phyloP scores from a whole-genome alignment of 148 eudicot genomes.

The Diospyros lotus region DNA sequence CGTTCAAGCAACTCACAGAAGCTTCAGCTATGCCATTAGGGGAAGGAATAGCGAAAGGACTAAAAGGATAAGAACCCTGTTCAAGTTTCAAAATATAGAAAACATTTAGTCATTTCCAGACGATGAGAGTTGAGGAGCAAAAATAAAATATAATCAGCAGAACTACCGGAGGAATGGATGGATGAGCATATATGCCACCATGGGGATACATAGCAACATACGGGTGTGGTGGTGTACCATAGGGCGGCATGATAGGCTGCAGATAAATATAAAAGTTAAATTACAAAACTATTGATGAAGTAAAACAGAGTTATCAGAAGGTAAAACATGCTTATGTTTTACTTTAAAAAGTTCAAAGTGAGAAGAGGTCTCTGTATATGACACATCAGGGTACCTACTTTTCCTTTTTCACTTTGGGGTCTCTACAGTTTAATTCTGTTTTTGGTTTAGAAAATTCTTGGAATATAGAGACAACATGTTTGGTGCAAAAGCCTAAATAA shows the following conservation, averaged over 20 bases:
- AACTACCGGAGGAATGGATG: conserved; percentile 88
- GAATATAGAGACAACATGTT: too few species aligned
- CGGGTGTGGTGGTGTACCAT: conserved; percentile 98
- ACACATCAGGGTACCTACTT: too few species aligned
- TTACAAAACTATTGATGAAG: background rate
- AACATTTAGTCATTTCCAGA: conserved; percentile 11
- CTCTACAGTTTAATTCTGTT: too few species aligned
- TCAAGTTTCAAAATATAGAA: conserved; percentile 14
- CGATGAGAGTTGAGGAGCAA: background rate
- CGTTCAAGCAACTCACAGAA: conserved; percentile 57
- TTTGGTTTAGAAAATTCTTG: too few species aligned
- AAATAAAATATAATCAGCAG: conserved; percentile 7
- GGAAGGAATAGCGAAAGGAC: conserved; percentile 87
- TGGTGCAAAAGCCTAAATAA: too few species aligned
- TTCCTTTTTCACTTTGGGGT: too few species aligned
- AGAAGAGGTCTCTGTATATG: too few species aligned
- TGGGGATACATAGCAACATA: conserved; percentile 99
- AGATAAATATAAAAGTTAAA: conserved; percentile 14
- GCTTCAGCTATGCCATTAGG: conserved; percentile 88
- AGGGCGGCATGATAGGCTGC: conserved; percentile 96
- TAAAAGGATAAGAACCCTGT: conserved; percentile 93
- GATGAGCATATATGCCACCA: conserved; percentile 94
- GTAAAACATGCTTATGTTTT: too few species aligned
- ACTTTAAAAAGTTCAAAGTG: too few species aligned
- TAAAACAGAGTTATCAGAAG: too few species aligned